Evolutionary conservation across 2,329 filamentous ascomycete species (phyloP).

Genomic region (Leptographium procerum): DNA sequence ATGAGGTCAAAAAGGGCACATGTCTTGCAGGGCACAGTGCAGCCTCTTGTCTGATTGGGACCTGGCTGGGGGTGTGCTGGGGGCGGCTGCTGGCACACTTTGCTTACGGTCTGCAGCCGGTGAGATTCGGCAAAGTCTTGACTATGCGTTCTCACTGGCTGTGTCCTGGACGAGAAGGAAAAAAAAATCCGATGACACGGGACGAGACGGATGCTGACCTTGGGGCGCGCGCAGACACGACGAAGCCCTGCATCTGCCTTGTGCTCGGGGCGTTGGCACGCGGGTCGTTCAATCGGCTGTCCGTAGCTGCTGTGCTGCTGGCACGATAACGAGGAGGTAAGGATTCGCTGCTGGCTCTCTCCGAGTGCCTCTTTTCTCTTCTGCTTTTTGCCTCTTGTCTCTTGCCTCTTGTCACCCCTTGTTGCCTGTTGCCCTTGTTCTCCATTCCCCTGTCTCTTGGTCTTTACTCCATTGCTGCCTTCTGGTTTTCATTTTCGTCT

Average conservation of each 20-base stretch:
- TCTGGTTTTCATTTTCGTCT: too few relatives aligned
- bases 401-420: too few relatives aligned
- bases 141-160: background rate
- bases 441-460: too few relatives aligned
- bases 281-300: background rate
- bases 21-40: background rate
- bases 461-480: too few relatives aligned
- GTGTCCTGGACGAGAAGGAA: background rate
- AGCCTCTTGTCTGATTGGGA: background rate
- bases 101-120: background rate
- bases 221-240: background rate
- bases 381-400: too few relatives aligned
- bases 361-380: background rate
- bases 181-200: background rate
- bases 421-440: too few relatives aligned
- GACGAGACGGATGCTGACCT: background rate
- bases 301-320: background rate
- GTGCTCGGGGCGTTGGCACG: background rate
- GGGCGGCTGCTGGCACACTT: background rate
- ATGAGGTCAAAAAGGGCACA: too few relatives aligned
- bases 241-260: background rate
- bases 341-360: background rate
- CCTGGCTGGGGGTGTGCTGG: background rate
- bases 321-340: background rate
- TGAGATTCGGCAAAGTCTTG: background rate